Evolutionary conservation across 225 moss, liverwort and hornwort species (phyloP).

Genomic region (Sphagnum contortum): DNA sequence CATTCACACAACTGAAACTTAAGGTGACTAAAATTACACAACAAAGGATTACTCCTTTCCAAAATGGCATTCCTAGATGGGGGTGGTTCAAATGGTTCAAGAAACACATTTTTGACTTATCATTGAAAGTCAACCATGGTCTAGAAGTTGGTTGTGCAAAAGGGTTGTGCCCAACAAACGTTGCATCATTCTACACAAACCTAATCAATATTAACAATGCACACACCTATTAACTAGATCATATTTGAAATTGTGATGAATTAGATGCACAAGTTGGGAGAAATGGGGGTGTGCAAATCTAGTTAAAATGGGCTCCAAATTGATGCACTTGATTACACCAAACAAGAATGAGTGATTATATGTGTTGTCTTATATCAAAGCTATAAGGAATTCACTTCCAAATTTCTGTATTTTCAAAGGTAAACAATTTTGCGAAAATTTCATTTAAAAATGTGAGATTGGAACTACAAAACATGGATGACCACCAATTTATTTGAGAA

Average conservation of each 20-base stretch:
- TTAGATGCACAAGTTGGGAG: not conserved
- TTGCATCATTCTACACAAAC: not conserved
- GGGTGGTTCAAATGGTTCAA: not conserved
- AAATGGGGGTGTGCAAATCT: not conserved
- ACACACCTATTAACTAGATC: not conserved
- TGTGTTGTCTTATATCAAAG: not conserved
- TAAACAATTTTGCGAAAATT: not conserved
- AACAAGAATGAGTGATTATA: not conserved
- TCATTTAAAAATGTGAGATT: not conserved
- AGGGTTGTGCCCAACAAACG: not conserved
- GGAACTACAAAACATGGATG: not conserved
- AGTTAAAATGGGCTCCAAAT: not conserved
- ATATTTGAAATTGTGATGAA: constrained; percentile 2
- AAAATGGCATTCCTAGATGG: not conserved
- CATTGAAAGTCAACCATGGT: not conserved
- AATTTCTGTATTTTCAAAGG: constrained; percentile 2
- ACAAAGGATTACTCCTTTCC: not conserved
- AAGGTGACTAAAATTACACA: not conserved
- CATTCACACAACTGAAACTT: too few species aligned
- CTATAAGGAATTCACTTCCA: not conserved
- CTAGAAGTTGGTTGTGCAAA: not conserved
- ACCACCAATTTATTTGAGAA: not conserved
- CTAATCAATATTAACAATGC: not conserved
- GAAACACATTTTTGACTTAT: not conserved
- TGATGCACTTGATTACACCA: not conserved